Base-by-base conservation (phyloP, 192 early-diverging fungal genomes). In the Backusella tarrabulga region DNA sequence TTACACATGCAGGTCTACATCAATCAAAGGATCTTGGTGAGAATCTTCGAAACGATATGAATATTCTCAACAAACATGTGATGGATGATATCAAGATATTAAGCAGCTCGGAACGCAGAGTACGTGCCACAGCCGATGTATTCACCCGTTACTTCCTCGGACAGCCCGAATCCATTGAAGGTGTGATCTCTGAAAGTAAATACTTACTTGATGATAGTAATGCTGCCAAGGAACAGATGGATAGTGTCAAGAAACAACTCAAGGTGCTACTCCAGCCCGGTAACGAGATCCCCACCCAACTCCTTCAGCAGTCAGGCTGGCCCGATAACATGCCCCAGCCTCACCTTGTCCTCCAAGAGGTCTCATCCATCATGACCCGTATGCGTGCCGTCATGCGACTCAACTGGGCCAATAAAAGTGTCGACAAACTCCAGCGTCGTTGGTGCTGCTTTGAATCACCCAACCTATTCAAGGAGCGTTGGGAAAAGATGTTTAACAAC, bases 151-250 rank as follows among this genome's bases (percentile, higher is more conserved):
- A 86, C 4, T 93, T 95, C 74, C 80, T 97, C 54, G 87, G 89
- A 66, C 82, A 86, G 2, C 75, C 82, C 0, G 82, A 88, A 29
- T 79, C 95, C 4, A 90, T 92, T 4, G 83, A 90, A 17, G 86
- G 89, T 34, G 83, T 90, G 72, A 87, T 97, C 15, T 77, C 83
- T 6, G 92, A 95, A 38, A 93, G 91, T 81, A 92, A 97, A 71
- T 96, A 97, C 50, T 93, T 99, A 91, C 83, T 99, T 29, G 97
- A 99, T 81, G 97, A 98, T 79, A 93, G 91, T 77, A 93, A 97
- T 74, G 95, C 92, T 1, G 97, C 96, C 52, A 99, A 99, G 80
- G 95, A 96, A 80, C 94, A 95, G 77, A 96, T 93, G 84, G 97
- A 99, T 56, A 75, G 67, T 12, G 95, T 96, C 67, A 98, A 98